phyloP scores from a whole-genome alignment of 2,329 filamentous ascomycete species.

The Aureobasidium subglaciale region DNA sequence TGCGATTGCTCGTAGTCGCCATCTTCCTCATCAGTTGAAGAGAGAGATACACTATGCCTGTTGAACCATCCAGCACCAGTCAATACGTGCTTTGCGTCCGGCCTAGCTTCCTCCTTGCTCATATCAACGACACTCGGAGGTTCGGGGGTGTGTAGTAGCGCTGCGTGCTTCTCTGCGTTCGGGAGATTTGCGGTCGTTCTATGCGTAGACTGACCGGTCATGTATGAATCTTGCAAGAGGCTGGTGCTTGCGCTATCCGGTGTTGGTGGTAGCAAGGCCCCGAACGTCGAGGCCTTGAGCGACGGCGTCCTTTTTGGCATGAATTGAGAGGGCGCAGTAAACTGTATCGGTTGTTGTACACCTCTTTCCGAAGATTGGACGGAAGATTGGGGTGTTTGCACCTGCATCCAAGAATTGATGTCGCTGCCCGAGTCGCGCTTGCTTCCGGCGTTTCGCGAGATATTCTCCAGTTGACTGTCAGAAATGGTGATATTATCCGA shows the following conservation, averaged over 20 bases:
- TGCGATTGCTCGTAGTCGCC: conserved; percentile 15
- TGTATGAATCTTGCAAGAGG: conserved; percentile 26
- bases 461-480: not conserved
- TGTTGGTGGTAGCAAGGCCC: conserved; percentile 27
- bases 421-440: not conserved
- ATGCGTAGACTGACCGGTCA: not conserved
- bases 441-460: not conserved
- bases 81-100: not conserved
- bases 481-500: too few species aligned
- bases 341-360: not conserved
- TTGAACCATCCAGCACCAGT: not conserved
- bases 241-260: conserved; percentile 28
- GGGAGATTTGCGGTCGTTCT: not conserved
- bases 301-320: not conserved
- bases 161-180: not conserved
- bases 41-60: conserved; percentile 10
- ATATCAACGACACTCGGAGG: not conserved
- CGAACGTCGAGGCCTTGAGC: conserved; percentile 22
- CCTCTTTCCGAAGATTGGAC: not conserved
- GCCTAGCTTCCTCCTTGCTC: not conserved
- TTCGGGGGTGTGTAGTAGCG: not conserved
- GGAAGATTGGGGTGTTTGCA: not conserved
- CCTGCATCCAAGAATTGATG: conserved; percentile 4
- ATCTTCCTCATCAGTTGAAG: conserved; percentile 18
- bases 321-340: not conserved